Evolutionary conservation across 768 basidiomycete species (phyloP).

Genomic region (Roridomyces roridus): DNA sequence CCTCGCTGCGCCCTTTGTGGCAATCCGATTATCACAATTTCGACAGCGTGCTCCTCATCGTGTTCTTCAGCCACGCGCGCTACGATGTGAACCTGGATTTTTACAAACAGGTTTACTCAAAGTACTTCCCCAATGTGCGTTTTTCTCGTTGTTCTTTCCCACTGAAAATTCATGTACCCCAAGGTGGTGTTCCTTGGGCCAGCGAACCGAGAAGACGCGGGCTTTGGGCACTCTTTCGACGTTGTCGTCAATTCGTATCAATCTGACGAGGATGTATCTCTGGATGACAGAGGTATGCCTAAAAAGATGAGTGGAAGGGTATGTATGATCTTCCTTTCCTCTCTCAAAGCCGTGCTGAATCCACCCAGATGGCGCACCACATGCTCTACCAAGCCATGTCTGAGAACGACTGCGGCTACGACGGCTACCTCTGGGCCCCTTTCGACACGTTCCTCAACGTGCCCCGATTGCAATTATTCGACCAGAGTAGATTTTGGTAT

Average conservation of each 20-base stretch:
- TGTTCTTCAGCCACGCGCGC: constrained; percentile 7
- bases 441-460: constrained; percentile 13
- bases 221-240: constrained; percentile 3
- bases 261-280: not conserved
- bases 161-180: too few relatives aligned
- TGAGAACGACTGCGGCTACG: constrained; percentile 3
- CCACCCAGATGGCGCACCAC: constrained; percentile 7
- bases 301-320: not conserved
- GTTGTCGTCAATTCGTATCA: constrained; percentile 3
- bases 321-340: not conserved
- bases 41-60: constrained; percentile 5
- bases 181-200: not conserved
- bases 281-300: not conserved
- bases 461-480: constrained; percentile 4
- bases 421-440: constrained; percentile 7
- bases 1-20: constrained; percentile 1
- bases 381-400: constrained; percentile 5
- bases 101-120: not conserved
- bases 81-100: constrained; percentile 10
- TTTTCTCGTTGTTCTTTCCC: not conserved
- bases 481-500: constrained; percentile 1
- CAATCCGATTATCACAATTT: constrained; percentile 2
- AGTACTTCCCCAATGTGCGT: constrained; percentile 6
- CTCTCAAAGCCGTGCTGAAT: not conserved
- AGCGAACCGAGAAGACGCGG: not conserved